Evolutionary conservation across 306 rosid genomes (phyloP), one percentile per base, ranked within the genome.

Genomic region (Arachis stenosperma): DNA sequence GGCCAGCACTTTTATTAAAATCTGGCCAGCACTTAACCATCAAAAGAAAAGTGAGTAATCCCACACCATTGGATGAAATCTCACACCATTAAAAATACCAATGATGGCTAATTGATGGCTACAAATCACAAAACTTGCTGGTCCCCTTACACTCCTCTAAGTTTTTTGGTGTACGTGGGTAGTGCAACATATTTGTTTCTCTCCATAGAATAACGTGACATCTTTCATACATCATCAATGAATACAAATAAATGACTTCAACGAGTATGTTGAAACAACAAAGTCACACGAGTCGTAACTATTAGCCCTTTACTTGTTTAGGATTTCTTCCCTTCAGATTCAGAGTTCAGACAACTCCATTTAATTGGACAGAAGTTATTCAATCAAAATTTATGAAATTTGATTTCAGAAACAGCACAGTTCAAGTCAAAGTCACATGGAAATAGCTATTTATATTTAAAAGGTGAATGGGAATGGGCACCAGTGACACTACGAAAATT

Each of bases 401-500:
- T 73, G 54, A 52, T 60, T 44, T 50, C 62, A 62, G 27, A 37
- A 46, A 57, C 59, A 66, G 13, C 48, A 51, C 65, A 46, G 68
- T 43, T 73, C 70, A 74, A 75, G n/a, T 68, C 43, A 54, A 58
- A 36, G 60, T 51, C 75, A 84, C 71, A 75, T 43, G 52, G 80
- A 14, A 41, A 47, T 36, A 37, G 62, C 7, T 44, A 43, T 73
- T 62, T 73, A 55, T 53, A 74, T 70, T 53, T 76, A 59, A 43
- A 71, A 41, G 65, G 9, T 14, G 30, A 58, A 46, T 30, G 62
- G 33, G 71, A 57, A 52, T 65, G 56, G 78, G 69, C 88, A 94
- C 99, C 98, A 0, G 97, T 91, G 82, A 94, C 99, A 55, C 90
- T 91, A 57, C 98, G 87, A 76, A 94, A 94, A 65, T 94, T 94